Evolutionary conservation across 495 filamentous ascomycete genomes (phyloP).

Genomic region (Hypoxylon cercidicola): DNA sequence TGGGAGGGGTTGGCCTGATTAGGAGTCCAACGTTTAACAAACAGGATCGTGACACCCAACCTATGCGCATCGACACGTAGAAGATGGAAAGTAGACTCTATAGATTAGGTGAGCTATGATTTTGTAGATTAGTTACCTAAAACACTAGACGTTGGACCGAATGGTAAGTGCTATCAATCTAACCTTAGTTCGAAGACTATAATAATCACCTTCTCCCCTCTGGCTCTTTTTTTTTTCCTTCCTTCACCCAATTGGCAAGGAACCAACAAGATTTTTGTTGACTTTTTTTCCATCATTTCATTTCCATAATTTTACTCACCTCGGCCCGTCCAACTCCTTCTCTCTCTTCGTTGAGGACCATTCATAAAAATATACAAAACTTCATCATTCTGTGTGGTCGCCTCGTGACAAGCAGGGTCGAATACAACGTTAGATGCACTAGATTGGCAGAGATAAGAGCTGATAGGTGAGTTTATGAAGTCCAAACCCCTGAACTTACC

Average conservation of each 20-base stretch:
- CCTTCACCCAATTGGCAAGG: constrained; percentile 1
- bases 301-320: constrained; percentile 6
- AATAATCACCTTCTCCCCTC: constrained; percentile 1
- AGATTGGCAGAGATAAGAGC: constrained; percentile 4
- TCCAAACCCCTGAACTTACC: constrained; percentile 5
- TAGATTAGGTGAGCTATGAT: too few relatives aligned
- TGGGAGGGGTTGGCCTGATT: not conserved
- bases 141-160: not conserved
- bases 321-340: constrained; percentile 15
- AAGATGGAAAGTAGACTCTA: not conserved
- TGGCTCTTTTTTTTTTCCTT: not conserved
- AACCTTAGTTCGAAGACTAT: constrained; percentile 5
- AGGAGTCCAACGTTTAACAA: too few relatives aligned
- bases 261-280: constrained; percentile 36
- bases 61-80: too few relatives aligned
- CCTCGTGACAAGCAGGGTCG: constrained; percentile 26
- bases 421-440: constrained; percentile 24
- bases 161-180: not conserved
- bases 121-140: constrained; percentile 1
- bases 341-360: constrained; percentile 4
- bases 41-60: too few relatives aligned
- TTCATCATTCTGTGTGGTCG: constrained; percentile 1
- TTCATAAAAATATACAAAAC: too few relatives aligned
- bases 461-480: constrained; percentile 29
- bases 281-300: constrained; percentile 19